Evolutionary conservation across 164 flowering plant species (phyloP), one percentile per base, ranked within the genome.

Genomic region (Vitis rotundifolia): DNA sequence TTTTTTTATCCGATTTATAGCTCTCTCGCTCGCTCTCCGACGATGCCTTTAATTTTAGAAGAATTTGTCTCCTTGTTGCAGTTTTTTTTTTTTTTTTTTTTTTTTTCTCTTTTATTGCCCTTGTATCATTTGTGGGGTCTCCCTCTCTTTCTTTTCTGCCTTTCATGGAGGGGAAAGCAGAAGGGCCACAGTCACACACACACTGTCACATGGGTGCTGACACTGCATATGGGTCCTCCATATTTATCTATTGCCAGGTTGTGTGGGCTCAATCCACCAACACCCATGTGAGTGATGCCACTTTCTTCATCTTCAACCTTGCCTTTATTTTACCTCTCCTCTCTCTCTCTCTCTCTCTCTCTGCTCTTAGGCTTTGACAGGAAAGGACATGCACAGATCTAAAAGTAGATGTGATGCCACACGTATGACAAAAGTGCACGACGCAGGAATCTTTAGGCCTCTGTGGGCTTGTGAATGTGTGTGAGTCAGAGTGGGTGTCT

Each of bases 131-230:
- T 18, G 59, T 61, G 61, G 72, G 66, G 50, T 18, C 16, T 22
- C 44, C 5, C 53, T 49, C 16, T 69, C 55, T 70, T 66, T 61
- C 9, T 53, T 48, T 37, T 59, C 58, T 50, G 60, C 68, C 68
- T 71, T 63, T 75, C 15, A n/a, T 58, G 59, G 71, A 58, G 65
- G 68, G 54, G 19, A 16, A 55, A 22, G 18, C 29, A 59, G 49
- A 16, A 7, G 63, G 66, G 19, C 66, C 76, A 63, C 67, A 66
- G 12, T 15, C 14, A 52, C 44, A 49, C 18, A 64, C 61, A 19
- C 49, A 63, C n/a, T 6, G 26, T 67, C 83, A 80, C 83, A 80
- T 80, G 83, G 79, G 66, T 63, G 74, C 82, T 70, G 82, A 76
- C 79, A 71, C 56, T 47, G 63, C 66, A 44, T 18, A 64, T 66